Evolutionary conservation across 2,329 filamentous ascomycete species (phyloP).

Genomic region (Aspergillus fructus): DNA sequence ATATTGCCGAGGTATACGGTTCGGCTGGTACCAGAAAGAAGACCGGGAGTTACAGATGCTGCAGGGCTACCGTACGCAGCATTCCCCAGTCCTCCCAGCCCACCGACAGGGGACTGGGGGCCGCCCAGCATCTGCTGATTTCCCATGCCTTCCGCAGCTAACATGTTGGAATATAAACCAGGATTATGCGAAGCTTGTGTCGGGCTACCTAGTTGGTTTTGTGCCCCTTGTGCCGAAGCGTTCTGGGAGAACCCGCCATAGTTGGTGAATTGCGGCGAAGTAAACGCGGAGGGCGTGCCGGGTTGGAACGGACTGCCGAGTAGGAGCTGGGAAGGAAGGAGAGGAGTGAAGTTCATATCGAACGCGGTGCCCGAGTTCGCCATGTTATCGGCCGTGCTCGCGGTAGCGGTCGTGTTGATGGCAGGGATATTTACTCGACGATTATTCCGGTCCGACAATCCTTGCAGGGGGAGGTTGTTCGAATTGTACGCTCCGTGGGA

Average conservation of each 20-base stretch:
- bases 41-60: slow-evolving; percentile 73
- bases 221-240: slow-evolving; percentile 51
- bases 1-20: slow-evolving; percentile 98
- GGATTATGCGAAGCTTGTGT: slow-evolving; percentile 69
- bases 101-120: slow-evolving; percentile 81
- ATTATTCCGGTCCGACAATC: slow-evolving; percentile 83
- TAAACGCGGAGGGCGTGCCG: slow-evolving; percentile 84
- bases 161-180: slow-evolving; percentile 77
- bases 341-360: slow-evolving; percentile 97
- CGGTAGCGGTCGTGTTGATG: slow-evolving; percentile 78
- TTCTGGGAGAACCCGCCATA: slow-evolving; percentile 73
- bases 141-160: slow-evolving; percentile 81
- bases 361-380: slow-evolving; percentile 83
- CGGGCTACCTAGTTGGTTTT: slow-evolving; percentile 68
- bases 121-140: slow-evolving; percentile 75
- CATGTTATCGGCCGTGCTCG: slow-evolving; percentile 66
- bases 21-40: slow-evolving; percentile 86
- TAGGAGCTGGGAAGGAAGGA: slow-evolving; percentile 90
- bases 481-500: slow-evolving; percentile 90
- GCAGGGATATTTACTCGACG: slow-evolving; percentile 81
- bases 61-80: slow-evolving; percentile 64
- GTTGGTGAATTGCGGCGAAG: slow-evolving; percentile 86
- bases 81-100: slow-evolving; percentile 64
- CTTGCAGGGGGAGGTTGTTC: slow-evolving; percentile 67
- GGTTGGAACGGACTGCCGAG: slow-evolving; percentile 97